Evolutionary conservation across 1,284 basidiomycete species (phyloP).

Genomic region (Thecaphora thlaspeos): DNA sequence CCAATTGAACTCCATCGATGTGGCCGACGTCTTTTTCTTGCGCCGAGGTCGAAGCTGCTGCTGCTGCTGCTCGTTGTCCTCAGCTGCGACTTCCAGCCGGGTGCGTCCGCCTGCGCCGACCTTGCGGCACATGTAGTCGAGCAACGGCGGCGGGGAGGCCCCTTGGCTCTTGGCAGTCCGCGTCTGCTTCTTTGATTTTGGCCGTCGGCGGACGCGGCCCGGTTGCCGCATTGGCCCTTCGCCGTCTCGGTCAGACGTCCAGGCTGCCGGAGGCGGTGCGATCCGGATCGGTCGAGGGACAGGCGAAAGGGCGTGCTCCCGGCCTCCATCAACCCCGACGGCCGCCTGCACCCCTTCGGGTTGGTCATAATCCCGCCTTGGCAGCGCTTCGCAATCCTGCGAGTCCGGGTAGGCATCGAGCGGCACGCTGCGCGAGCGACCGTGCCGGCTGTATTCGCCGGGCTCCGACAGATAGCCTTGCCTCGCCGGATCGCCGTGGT

Average conservation of each 20-base stretch:
- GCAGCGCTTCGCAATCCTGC: too few relatives aligned
- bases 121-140: slow-evolving; percentile 3
- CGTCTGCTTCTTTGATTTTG: neutral
- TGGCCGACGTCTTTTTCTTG: neutral
- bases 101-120: slow-evolving; percentile 12
- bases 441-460: neutral
- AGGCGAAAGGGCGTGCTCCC: neutral
- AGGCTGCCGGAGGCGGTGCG: slow-evolving; percentile 2
- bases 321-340: too few relatives aligned
- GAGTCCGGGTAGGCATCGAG: neutral
- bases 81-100: slow-evolving; percentile 15
- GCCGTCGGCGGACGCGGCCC: neutral
- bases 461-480: neutral
- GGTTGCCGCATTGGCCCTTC: neutral
- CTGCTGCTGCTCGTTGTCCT: neutral
- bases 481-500: neutral
- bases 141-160: neutral
- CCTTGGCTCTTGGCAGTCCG: neutral
- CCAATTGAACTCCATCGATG: neutral
- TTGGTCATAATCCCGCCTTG: neutral
- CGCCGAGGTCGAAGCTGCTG: neutral
- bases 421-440: neutral
- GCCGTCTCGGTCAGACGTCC: slow-evolving; percentile 17
- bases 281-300: slow-evolving; percentile 1
- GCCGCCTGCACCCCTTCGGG: neutral